Evolutionary conservation across 108 stramenopile species (phyloP).

Genomic region (Skeletonema potamos): DNA sequence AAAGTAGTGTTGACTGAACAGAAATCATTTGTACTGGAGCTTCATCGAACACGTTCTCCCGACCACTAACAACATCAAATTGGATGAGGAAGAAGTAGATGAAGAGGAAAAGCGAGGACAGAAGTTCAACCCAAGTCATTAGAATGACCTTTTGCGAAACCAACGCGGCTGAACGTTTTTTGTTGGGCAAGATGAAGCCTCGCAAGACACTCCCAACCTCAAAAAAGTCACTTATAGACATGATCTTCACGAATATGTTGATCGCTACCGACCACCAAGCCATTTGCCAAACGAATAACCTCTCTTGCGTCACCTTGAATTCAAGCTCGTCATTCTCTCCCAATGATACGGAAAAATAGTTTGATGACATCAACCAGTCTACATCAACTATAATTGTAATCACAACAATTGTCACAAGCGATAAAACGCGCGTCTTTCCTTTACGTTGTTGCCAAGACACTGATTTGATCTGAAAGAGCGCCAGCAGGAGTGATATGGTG

Average conservation of each 20-base stretch:
- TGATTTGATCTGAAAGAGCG: conserved; percentile 11
- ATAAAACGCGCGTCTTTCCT: conserved; percentile 1
- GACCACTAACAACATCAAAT: not conserved
- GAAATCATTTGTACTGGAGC: conserved; percentile 5
- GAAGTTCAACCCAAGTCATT: conserved; percentile 13
- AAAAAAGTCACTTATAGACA: not conserved
- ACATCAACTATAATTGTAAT: conserved; percentile 7
- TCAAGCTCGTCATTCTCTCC: conserved; percentile 1
- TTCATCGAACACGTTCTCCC: not conserved
- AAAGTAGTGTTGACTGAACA: conserved; percentile 11
- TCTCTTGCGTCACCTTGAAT: conserved; percentile 2
- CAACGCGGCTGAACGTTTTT: not conserved
- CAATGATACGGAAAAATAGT: not conserved
- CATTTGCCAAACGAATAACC: conserved; percentile 1
- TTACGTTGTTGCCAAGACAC: conserved; percentile 4
- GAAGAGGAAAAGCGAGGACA: not conserved
- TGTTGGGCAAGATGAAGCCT: not conserved
- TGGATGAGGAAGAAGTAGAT: conserved; percentile 14
- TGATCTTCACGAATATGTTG: conserved; percentile 3
- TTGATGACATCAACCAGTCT: conserved; percentile 16
- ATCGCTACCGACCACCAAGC: conserved; percentile 10
- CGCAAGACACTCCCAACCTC: not conserved
- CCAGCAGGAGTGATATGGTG: conserved; percentile 1
- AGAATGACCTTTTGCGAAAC: conserved; percentile 2
- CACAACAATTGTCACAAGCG: not conserved